phyloP scores from a whole-genome alignment of 805 yeast species.

The Yamadazyma laniorum region DNA sequence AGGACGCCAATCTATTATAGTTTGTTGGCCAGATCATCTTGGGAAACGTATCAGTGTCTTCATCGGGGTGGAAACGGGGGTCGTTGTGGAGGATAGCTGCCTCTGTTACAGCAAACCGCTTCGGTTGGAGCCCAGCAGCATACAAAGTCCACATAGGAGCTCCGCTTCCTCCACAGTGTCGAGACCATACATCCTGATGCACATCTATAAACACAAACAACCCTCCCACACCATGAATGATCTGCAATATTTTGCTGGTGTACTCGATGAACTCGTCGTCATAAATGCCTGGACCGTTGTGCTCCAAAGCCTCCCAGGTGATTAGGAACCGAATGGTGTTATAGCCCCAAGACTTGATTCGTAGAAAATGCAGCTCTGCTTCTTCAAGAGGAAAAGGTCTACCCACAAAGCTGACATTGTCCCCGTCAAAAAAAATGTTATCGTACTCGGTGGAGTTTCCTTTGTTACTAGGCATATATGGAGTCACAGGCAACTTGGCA shows the following conservation, averaged over 20 bases:
- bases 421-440: conserved; percentile 64
- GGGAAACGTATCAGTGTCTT: conserved; percentile 47
- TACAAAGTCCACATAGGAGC: conserved; percentile 92
- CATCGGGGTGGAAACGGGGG: conserved; percentile 31
- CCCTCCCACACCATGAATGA: conserved; percentile 63
- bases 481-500: conserved; percentile 65
- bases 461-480: conserved; percentile 44
- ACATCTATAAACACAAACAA: conserved; percentile 80
- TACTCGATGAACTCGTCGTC: conserved; percentile 75
- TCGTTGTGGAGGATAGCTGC: conserved; percentile 78
- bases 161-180: conserved; percentile 87
- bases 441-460: conserved; percentile 36
- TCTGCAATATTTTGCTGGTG: conserved; percentile 58
- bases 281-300: conserved; percentile 78
- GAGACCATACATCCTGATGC: conserved; percentile 94
- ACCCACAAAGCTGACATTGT: conserved; percentile 75
- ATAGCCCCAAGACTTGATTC: conserved; percentile 79
- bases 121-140: conserved; percentile 84
- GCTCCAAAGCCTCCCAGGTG: conserved; percentile 94
- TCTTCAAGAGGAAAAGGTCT: conserved; percentile 77
- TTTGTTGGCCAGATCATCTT: conserved; percentile 95
- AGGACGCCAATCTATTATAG: conserved; percentile 69
- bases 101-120: conserved; percentile 64
- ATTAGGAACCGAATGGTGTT: conserved; percentile 73
- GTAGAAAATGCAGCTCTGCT: conserved; percentile 62